Evolutionary conservation across 495 filamentous ascomycete genomes (phyloP).

Genomic region (Extremus antarcticus): DNA sequence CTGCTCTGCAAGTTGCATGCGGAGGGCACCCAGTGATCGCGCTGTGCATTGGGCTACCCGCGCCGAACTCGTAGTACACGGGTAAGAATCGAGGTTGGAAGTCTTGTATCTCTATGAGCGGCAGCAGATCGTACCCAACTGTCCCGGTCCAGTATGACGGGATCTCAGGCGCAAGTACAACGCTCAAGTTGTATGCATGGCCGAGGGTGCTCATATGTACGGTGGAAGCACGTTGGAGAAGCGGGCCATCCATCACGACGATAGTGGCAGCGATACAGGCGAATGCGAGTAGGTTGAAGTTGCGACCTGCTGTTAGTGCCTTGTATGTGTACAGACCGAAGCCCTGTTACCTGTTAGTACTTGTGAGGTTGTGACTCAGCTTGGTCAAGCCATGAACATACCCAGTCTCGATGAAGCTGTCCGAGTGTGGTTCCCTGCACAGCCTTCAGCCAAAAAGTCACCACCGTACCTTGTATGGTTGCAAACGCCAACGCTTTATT

Average conservation of each 20-base stretch:
- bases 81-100: not conserved
- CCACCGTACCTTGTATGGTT: slow-evolving; percentile 6
- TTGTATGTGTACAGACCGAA: slow-evolving; percentile 3
- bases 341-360: not conserved
- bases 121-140: not conserved
- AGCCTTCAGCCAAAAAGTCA: slow-evolving; percentile 3
- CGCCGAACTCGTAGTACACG: not conserved
- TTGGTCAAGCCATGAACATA: not conserved
- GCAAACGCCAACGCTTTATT: slow-evolving; percentile 3
- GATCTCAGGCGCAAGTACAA: slow-evolving; percentile 1
- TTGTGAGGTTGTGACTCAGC: not conserved
- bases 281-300: slow-evolving; percentile 3
- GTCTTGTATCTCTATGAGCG: not conserved
- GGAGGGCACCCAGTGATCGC: not conserved
- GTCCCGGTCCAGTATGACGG: not conserved
- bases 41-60: not conserved
- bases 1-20: not conserved
- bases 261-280: slow-evolving; percentile 5
- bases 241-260: slow-evolving; percentile 12
- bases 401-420: slow-evolving; percentile 9
- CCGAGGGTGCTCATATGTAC: not conserved
- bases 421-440: slow-evolving; percentile 1
- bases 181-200: slow-evolving; percentile 1
- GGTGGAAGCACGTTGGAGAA: slow-evolving; percentile 13
- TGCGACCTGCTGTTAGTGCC: slow-evolving; percentile 7